Evolutionary conservation across 1,284 basidiomycete genomes (phyloP).

Genomic region (Jaminaea rosea): DNA sequence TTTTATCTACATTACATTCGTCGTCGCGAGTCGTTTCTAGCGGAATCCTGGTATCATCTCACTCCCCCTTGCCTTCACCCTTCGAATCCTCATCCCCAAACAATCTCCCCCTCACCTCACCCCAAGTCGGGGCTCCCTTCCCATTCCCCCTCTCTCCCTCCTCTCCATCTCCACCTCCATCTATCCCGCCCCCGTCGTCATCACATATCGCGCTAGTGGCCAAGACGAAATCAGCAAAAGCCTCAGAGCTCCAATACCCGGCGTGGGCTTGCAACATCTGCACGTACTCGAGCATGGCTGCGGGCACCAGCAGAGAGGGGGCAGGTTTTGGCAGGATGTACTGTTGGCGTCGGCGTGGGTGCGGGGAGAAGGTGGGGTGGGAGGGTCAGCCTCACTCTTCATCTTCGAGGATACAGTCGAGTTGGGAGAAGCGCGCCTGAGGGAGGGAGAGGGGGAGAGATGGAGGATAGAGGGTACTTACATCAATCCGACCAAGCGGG

Average conservation of each 20-base stretch:
- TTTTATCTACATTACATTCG: no score
- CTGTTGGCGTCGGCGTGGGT: no score
- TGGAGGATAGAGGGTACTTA: neutral
- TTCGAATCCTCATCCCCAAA: neutral
- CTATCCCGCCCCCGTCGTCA: neutral
- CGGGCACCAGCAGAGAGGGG: neutral
- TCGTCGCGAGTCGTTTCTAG: no score
- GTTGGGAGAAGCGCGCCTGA: neutral
- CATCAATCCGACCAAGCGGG: neutral
- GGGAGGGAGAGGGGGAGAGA: neutral
- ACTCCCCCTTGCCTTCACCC: no score
- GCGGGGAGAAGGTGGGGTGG: neutral
- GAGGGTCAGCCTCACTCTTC: no score
- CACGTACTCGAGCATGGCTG: neutral
- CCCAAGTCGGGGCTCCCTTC: neutral
- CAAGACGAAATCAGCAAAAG: neutral
- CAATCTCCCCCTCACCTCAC: neutral
- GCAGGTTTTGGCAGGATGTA: no score
- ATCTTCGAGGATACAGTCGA: conserved; percentile 1
- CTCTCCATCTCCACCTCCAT: neutral
- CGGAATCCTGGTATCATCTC: no score
- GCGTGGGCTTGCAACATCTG: neutral
- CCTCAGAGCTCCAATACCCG: neutral
- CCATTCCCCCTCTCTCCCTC: neutral
- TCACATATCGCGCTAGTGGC: neutral